Evolutionary conservation across 306 rosid species (phyloP).

Genomic region (Carpinus fangiana): DNA sequence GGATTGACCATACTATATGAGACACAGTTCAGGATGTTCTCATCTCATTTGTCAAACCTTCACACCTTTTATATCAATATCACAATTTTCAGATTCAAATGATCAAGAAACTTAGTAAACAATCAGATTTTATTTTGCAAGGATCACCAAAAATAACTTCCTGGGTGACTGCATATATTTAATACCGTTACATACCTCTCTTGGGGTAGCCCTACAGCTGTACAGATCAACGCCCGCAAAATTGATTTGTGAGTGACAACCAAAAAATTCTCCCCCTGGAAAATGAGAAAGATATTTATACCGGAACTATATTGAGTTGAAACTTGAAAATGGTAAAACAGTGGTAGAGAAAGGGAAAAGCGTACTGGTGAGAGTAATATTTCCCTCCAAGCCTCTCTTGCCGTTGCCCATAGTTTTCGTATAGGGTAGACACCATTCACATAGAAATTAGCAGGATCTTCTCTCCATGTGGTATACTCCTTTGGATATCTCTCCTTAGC

Average conservation of each 20-base stretch:
- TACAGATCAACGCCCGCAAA: constrained; percentile 71
- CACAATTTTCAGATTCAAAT: background rate
- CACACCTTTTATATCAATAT: background rate
- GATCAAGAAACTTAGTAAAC: constrained; percentile 8
- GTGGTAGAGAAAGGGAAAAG: constrained; percentile 2
- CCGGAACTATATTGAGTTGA: background rate
- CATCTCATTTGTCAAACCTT: background rate
- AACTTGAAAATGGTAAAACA: background rate
- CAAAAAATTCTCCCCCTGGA: constrained; percentile 69
- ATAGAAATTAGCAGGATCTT: constrained; percentile 68
- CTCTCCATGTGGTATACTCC: constrained; percentile 73
- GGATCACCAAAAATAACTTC: background rate
- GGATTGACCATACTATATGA: background rate
- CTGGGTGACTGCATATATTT: background rate
- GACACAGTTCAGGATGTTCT: background rate
- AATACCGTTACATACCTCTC: constrained; percentile 51
- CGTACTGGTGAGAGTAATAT: constrained; percentile 71
- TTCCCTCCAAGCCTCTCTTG: constrained; percentile 75
- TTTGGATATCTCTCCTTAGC: constrained; percentile 48
- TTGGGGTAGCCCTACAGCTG: constrained; percentile 69
- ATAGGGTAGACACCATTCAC: constrained; percentile 65
- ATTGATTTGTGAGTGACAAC: constrained; percentile 81
- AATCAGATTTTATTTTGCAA: constrained; percentile 15
- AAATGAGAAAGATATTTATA: constrained; percentile 22
- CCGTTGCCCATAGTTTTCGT: constrained; percentile 58